Conservation (phyloP, 2,329 filamentous ascomycete species). For the Botryotinia globosa region DNA sequence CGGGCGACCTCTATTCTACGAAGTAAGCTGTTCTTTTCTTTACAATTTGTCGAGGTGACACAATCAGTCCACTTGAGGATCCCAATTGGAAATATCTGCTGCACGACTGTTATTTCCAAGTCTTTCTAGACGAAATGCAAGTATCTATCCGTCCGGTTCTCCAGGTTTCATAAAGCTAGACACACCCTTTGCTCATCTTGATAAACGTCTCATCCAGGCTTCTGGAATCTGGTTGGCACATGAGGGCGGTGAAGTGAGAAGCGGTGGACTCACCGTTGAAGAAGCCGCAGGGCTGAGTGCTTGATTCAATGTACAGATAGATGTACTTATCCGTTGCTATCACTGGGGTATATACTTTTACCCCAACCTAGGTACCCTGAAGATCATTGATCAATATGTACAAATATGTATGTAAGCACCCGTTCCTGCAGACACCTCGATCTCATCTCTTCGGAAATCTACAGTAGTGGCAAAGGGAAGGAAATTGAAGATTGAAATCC, state of each 20-base stretch:
- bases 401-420: slow-evolving; percentile 34
- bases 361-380: slow-evolving; percentile 32
- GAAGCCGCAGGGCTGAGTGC: slow-evolving; percentile 35
- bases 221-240: slow-evolving; percentile 28
- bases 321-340: slow-evolving; percentile 20
- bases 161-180: slow-evolving; percentile 10
- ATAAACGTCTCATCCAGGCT: slow-evolving; percentile 23
- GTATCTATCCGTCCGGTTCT: slow-evolving; percentile 17
- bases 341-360: slow-evolving; percentile 29
- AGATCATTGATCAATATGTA: slow-evolving; percentile 24
- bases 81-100: not conserved
- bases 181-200: slow-evolving; percentile 7
- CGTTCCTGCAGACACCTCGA: slow-evolving; percentile 35
- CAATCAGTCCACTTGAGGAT: slow-evolving; percentile 5
- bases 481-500: slow-evolving; percentile 25
- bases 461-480: slow-evolving; percentile 26
- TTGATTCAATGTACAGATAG: slow-evolving; percentile 19
- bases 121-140: slow-evolving; percentile 17
- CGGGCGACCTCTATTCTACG: not conserved
- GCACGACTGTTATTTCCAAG: slow-evolving; percentile 16
- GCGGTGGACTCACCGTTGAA: slow-evolving; percentile 27
- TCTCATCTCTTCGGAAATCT: slow-evolving; percentile 28
- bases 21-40: not conserved
- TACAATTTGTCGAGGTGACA: slow-evolving; percentile 16
- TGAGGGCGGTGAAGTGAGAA: slow-evolving; percentile 29